Percentiles rank a stretch among this genome's conserved stretches.
Conservation (phyloP, 2,329 filamentous ascomycete species). For the Ilyonectria sp. region DNA sequence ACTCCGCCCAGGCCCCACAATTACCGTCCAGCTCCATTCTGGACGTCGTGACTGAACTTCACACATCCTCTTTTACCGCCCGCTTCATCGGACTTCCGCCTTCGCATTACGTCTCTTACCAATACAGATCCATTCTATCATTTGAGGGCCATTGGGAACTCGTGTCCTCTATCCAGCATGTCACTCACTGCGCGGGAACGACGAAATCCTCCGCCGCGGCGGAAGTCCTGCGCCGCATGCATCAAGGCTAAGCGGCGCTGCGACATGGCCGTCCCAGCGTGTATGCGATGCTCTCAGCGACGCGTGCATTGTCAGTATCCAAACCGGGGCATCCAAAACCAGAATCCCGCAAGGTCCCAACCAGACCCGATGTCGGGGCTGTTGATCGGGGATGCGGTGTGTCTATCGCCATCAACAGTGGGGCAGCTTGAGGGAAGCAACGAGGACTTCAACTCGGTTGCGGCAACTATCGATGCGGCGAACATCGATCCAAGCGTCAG, state of each 20-base stretch:
- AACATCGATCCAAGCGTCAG: conserved; percentile 33
- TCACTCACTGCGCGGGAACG: conserved; percentile 55
- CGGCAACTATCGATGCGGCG: conserved; percentile 36
- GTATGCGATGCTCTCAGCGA: conserved; percentile 66
- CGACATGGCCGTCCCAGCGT: conserved; percentile 66
- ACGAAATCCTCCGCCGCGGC: conserved; percentile 62
- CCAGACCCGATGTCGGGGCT: conserved; percentile 28
- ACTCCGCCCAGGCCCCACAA: conserved; percentile 46
- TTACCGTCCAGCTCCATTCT: conserved; percentile 32
- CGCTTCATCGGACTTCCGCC: conserved; percentile 19
- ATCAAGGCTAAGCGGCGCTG: conserved; percentile 71
- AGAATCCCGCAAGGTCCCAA: conserved; percentile 1
- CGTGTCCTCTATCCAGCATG: conserved; percentile 34
- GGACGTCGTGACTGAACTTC: not conserved
- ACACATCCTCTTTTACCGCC: conserved; percentile 1
- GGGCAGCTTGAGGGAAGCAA: conserved; percentile 13
- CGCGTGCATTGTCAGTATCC: conserved; percentile 65
- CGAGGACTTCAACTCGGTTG: conserved; percentile 37
- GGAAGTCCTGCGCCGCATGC: conserved; percentile 71
- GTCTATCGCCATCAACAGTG: conserved; percentile 14
- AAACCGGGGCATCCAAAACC: conserved; percentile 8
- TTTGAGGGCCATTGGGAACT: not conserved
- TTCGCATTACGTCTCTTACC: not conserved
- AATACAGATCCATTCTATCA: not conserved
- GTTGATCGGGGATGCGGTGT: conserved; percentile 26